Evolutionary conservation across 2,329 filamentous ascomycete genomes (phyloP).

Genomic region (Penicillium olsonii): DNA sequence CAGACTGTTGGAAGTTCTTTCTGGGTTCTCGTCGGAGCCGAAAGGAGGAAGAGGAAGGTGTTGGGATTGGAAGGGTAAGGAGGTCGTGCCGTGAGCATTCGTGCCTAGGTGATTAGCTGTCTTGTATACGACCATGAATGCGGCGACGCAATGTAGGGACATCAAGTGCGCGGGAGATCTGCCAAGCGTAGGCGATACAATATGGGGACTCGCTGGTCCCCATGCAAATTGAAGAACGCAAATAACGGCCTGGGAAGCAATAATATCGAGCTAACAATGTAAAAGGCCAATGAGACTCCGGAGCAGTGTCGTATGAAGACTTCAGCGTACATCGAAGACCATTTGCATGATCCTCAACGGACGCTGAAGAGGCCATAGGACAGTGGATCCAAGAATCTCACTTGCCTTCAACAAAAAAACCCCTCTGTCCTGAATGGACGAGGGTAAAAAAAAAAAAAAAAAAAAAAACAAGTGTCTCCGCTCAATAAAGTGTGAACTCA

Average conservation of each 20-base stretch:
- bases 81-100: slow-evolving; percentile 55
- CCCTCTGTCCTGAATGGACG: neutral
- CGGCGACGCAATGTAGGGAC: too few relatives aligned
- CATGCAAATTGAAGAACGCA: too few relatives aligned
- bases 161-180: too few relatives aligned
- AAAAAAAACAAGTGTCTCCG: neutral
- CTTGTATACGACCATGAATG: too few relatives aligned
- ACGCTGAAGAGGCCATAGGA: slow-evolving; percentile 12
- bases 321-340: slow-evolving; percentile 13
- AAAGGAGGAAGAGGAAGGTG: slow-evolving; percentile 61
- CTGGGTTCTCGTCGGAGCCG: slow-evolving; percentile 36
- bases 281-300: neutral
- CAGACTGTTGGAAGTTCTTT: slow-evolving; percentile 63
- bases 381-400: neutral
- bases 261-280: neutral
- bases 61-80: slow-evolving; percentile 70
- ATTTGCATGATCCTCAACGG: slow-evolving; percentile 6
- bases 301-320: slow-evolving; percentile 5
- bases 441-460: neutral
- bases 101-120: neutral
- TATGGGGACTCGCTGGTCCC: too few relatives aligned
- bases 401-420: neutral
- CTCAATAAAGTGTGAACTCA: too few relatives aligned
- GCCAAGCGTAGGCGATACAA: too few relatives aligned
- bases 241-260: too few relatives aligned